Conservation (phyloP, 306 rosid genomes). For the Pueraria montana region DNA sequence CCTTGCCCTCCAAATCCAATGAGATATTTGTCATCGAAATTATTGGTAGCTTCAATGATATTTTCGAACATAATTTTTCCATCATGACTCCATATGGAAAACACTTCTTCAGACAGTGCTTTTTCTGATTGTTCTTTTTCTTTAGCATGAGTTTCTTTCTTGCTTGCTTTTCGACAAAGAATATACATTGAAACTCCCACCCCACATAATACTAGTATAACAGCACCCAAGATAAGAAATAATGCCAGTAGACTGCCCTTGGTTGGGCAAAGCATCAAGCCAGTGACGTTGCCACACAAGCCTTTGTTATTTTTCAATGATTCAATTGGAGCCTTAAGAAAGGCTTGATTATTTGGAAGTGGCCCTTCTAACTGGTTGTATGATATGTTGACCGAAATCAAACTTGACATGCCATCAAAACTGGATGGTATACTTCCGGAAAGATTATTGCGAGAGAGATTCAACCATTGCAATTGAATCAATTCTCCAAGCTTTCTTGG, state of each 20-base stretch:
- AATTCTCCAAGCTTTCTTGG: slow-evolving; percentile 26
- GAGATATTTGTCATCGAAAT: slow-evolving; percentile 34
- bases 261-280: background rate
- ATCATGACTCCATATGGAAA: slow-evolving; percentile 39
- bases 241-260: background rate
- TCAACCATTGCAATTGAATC: slow-evolving; percentile 14
- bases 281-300: slow-evolving; percentile 42
- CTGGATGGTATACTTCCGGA: too few relatives aligned
- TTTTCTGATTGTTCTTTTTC: background rate
- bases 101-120: background rate
- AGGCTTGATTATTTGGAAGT: slow-evolving; percentile 35
- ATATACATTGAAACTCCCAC: slow-evolving; percentile 21
- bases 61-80: slow-evolving; percentile 40
- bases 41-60: slow-evolving; percentile 40
- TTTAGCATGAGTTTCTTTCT: background rate
- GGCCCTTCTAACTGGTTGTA: slow-evolving; percentile 40
- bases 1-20: slow-evolving; percentile 36
- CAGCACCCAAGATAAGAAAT: background rate
- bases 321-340: slow-evolving; percentile 33
- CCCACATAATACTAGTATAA: background rate
- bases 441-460: too few relatives aligned
- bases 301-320: slow-evolving; percentile 32
- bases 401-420: slow-evolving; percentile 26
- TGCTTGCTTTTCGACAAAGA: background rate
- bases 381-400: slow-evolving; percentile 43